Evolutionary conservation across 305 asterid genomes (phyloP).

Genomic region (Solanum hybrid): DNA sequence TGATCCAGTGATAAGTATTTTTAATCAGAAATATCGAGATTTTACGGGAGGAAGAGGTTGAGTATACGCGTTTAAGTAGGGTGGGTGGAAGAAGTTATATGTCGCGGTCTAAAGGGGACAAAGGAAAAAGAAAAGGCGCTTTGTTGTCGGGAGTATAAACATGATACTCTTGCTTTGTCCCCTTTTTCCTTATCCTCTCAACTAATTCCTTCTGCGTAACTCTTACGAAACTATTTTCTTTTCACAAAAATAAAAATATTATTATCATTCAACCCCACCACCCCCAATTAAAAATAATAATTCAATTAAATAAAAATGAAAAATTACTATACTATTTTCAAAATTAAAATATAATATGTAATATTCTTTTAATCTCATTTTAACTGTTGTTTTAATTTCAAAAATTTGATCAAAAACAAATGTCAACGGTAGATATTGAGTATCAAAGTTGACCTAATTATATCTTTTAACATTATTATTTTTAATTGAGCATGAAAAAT

Average conservation of each 20-base stretch:
- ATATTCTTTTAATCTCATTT: too few species aligned
- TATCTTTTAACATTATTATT: too few species aligned
- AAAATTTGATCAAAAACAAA: too few species aligned
- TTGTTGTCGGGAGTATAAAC: slow-evolving; percentile 21
- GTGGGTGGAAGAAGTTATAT: not conserved
- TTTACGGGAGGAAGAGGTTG: not conserved
- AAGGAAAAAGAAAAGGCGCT: not conserved
- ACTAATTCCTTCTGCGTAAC: slow-evolving; percentile 12
- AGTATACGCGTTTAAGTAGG: not conserved
- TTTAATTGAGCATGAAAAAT: too few species aligned
- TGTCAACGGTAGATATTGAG: too few species aligned
- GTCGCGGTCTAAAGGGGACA: slow-evolving; percentile 21
- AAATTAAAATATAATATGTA: too few species aligned
- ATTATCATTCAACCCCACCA: not conserved
- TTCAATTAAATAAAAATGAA: not conserved
- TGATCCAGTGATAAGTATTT: too few species aligned
- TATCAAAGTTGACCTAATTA: too few species aligned
- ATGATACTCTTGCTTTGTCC: slow-evolving; percentile 10
- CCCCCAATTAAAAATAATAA: not conserved
- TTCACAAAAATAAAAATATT: too few species aligned
- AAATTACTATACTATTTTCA: too few species aligned
- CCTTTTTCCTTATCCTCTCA: not conserved
- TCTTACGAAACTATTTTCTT: slow-evolving; percentile 3
- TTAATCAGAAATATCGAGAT: not conserved
- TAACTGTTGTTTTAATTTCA: too few species aligned